These are phyloP conservation scores for Colletotrichum godetiae DNA, from an alignment of 2,329 filamentous ascomycete genomes.

Conservation along the genomic window DNA sequence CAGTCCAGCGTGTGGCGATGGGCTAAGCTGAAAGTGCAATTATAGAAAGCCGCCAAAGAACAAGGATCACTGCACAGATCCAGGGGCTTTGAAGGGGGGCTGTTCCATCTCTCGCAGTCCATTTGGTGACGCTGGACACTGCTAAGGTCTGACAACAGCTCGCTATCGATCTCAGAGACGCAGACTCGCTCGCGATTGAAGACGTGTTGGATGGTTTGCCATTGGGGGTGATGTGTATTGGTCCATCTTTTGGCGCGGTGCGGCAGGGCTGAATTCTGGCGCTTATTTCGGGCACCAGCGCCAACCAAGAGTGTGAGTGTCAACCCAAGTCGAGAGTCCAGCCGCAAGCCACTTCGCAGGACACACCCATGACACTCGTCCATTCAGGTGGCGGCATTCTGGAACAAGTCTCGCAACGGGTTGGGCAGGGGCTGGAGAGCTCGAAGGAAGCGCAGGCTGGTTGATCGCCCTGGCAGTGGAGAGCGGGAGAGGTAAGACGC, in stretches of 20 bases:
- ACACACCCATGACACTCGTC: neutral
- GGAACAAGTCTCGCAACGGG: neutral
- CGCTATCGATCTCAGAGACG: conserved; percentile 8
- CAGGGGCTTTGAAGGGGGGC: conserved; percentile 18
- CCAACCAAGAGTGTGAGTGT: too few relatives aligned
- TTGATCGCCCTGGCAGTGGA: conserved; percentile 20
- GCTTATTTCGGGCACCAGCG: neutral
- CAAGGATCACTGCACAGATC: conserved; percentile 10
- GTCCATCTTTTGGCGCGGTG: neutral
- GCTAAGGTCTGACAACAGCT: conserved; percentile 3
- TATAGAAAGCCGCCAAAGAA: conserved; percentile 15
- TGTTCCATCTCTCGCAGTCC: conserved; percentile 4
- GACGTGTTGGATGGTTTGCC: neutral
- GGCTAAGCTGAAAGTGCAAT: conserved; percentile 32
- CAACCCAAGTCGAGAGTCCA: neutral
- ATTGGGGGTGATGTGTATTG: neutral
- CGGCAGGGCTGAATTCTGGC: neutral
- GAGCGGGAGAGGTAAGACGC: conserved; percentile 3
- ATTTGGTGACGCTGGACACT: conserved; percentile 6
- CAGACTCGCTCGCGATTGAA: neutral
- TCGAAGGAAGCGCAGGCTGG: neutral
- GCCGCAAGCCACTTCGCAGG: neutral
- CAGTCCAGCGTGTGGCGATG: conserved; percentile 11
- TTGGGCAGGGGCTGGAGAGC: neutral
- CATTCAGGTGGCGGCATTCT: neutral